Percentiles rank a stretch among this genome's conserved stretches.
These are phyloP conservation scores for Aristolochia fimbriata DNA, from an alignment of 164 flowering plant genomes.

Conservation along the genomic window DNA sequence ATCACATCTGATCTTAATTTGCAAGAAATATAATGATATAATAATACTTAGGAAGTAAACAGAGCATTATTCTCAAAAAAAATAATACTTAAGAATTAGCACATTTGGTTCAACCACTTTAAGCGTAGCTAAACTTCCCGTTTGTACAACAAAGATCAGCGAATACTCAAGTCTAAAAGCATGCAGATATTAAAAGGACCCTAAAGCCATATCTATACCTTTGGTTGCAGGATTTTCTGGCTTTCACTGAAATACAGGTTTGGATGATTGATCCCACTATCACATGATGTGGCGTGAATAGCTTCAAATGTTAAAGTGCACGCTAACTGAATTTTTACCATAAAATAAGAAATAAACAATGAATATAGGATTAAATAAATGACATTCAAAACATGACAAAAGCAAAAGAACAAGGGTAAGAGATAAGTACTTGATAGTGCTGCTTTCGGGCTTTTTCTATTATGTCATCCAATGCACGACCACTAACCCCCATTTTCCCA, in stretches of 20 bases:
- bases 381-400: neutral
- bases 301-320: constrained; percentile 96
- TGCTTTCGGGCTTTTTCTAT: constrained; percentile 70
- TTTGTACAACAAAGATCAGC: too few species aligned
- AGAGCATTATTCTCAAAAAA: too few species aligned
- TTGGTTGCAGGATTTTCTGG: constrained; percentile 48
- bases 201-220: constrained; percentile 22
- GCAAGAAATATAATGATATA: too few species aligned
- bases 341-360: neutral
- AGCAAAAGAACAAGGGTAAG: neutral
- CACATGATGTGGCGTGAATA: constrained; percentile 61
- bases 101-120: too few species aligned
- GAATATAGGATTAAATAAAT: neutral
- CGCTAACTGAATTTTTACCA: constrained; percentile 50
- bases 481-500: constrained; percentile 60
- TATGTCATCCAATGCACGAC: constrained; percentile 51
- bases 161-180: too few species aligned
- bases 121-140: too few species aligned
- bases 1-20: too few species aligned
- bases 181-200: too few species aligned
- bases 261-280: constrained; percentile 94
- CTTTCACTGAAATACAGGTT: constrained; percentile 90
- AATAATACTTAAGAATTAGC: too few species aligned
- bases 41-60: too few species aligned
- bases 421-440: constrained; percentile 73